Conservation (phyloP, 148 eudicot genomes). For the Rhododendron kiyosumense region DNA sequence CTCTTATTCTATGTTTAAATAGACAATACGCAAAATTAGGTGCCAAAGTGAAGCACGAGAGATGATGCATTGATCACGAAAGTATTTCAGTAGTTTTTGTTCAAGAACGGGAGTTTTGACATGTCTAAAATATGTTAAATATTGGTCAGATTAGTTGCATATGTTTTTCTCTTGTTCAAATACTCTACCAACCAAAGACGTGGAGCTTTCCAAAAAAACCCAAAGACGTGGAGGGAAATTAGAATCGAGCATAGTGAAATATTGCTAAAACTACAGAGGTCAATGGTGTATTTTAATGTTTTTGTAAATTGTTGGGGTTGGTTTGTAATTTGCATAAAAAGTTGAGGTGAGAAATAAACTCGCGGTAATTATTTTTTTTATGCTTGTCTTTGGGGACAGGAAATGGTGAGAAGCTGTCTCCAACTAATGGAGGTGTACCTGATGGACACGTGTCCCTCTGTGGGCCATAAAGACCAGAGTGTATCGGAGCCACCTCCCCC, state of each 20-base stretch:
- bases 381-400: slow-evolving; percentile 16
- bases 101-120: background rate
- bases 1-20: too few species aligned
- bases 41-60: background rate
- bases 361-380: background rate
- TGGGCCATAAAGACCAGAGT: background rate
- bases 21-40: background rate
- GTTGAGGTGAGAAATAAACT: background rate
- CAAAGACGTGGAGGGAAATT: background rate
- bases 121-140: background rate
- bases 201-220: too few species aligned
- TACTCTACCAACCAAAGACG: background rate
- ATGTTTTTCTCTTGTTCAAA: background rate
- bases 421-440: slow-evolving; percentile 32
- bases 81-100: background rate
- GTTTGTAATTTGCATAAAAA: background rate
- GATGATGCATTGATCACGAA: background rate
- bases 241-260: background rate
- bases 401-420: slow-evolving; percentile 37
- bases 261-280: background rate
- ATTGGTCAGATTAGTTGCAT: background rate
- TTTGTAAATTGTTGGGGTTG: background rate
- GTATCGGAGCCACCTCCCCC: slow-evolving; percentile 8
- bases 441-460: slow-evolving; percentile 27
- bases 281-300: background rate